Base-by-base conservation (phyloP, 164 flowering plant genomes). In the Liquidambar formosana region DNA sequence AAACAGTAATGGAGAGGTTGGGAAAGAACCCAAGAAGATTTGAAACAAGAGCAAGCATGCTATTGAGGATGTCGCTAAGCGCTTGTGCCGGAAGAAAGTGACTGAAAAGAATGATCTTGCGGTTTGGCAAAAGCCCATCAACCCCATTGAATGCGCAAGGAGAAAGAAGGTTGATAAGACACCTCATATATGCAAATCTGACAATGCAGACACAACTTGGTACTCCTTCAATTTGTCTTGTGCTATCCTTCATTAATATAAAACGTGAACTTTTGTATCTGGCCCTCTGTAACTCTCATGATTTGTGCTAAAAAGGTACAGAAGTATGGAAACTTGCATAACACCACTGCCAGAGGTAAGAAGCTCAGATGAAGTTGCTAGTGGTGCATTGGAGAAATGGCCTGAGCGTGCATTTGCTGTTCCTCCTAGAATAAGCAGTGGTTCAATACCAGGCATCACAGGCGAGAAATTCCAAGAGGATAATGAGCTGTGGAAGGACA, bases 1-100 rank as follows among this genome's bases (percentile, higher is more conserved):
- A 89, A 79, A 65, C n/a, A n/a, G n/a, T 79, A 90, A 76, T 90
- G 92, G 91, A 85, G 79, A 83, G 99, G 99, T 44, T 94, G 99
- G 99, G 97, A n/a, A n/a, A n/a, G n/a, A n/a, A n/a, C n/a, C n/a
- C n/a, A n/a, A n/a, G n/a, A n/a, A n/a, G n/a, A n/a, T 70, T 79
- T 94, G 74, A 94, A 92, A 60, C 79, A 85, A 77, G 97, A 94
- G 68, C 99, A 92, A 71, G 95, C n/a, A 92, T 70, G 43, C 85
- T 3, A 92, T 92, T 28, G 99, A 94, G 84, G 84, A 82, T n/a
- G 85, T 83, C n/a, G 93, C 94, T 23, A 86, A 38, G 72, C 66
- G 84, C 19, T 82, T 90, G 79, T 97, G n/a, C n/a, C n/a, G n/a
- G n/a, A n/a, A n/a, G n/a, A n/a, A n/a, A n/a, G n/a, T n/a, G n/a